Percentiles rank a stretch among this genome's conserved stretches.
phyloP scores from a whole-genome alignment of 768 basidiomycete genomes.

The Chalciporus pseudorubinellus region DNA sequence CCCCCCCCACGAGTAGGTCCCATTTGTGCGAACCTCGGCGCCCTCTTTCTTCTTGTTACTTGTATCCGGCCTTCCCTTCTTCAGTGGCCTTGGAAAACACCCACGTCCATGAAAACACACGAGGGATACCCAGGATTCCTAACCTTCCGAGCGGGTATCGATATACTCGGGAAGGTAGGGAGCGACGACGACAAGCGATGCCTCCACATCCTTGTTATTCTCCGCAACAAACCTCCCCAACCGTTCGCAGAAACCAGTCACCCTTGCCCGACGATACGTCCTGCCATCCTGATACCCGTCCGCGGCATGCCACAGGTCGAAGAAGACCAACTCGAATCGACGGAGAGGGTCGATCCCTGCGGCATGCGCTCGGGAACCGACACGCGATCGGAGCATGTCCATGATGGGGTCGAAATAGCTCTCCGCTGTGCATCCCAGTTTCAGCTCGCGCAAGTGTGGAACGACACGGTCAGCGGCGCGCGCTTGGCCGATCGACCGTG shows the following conservation, averaged over 20 bases:
- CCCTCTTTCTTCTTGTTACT: too few species aligned
- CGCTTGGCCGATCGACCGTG: background rate
- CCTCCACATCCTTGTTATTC: background rate
- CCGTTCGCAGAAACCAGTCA: background rate
- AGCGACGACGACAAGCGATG: slow-evolving; percentile 5
- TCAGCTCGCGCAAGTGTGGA: slow-evolving; percentile 13
- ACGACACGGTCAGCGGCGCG: background rate
- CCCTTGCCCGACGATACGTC: background rate
- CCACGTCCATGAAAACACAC: too few species aligned
- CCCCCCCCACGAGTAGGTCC: too few species aligned
- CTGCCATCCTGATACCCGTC: background rate
- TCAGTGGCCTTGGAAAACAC: too few species aligned
- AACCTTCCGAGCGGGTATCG: background rate
- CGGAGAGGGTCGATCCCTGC: slow-evolving; percentile 5
- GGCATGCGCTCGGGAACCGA: slow-evolving; percentile 1
- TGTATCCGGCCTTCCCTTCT: too few species aligned
- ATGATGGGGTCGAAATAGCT: slow-evolving; percentile 7
- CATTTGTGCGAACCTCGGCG: too few species aligned
- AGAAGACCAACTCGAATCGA: slow-evolving; percentile 10
- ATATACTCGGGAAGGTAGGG: slow-evolving; percentile 15
- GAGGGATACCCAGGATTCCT: background rate
- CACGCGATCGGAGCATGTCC: slow-evolving; percentile 10
- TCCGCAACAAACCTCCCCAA: background rate
- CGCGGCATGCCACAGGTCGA: slow-evolving; percentile 7
- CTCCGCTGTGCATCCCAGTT: slow-evolving; percentile 16